These are phyloP conservation scores for Plantago ovata DNA, from an alignment of 257 asterid genomes.

Conservation along the genomic window DNA sequence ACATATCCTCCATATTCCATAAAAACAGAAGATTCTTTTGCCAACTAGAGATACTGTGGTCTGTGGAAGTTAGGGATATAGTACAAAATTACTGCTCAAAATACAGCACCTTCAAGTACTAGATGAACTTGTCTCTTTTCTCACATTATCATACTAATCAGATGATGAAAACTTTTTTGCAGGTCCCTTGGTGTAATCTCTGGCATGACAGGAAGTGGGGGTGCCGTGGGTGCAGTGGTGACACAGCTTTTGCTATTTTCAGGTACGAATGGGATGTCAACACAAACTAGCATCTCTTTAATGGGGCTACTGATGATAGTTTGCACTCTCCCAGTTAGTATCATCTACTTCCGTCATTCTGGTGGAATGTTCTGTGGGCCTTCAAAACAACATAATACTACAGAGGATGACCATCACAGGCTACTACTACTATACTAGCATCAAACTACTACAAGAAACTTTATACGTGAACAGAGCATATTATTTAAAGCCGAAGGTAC, in stretches of 20 bases:
- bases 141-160: too few species aligned
- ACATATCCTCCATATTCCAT: background rate
- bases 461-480: too few species aligned
- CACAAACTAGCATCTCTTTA: slow-evolving; percentile 40
- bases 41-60: background rate
- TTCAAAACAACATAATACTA: background rate
- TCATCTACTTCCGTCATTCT: slow-evolving; percentile 43
- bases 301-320: slow-evolving; percentile 55
- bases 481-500: too few species aligned
- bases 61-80: background rate
- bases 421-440: too few species aligned
- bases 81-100: background rate
- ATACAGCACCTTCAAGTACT: background rate
- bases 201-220: slow-evolving; percentile 63
- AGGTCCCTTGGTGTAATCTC: slow-evolving; percentile 55
- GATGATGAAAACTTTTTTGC: slow-evolving; percentile 2
- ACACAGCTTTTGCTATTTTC: slow-evolving; percentile 50
- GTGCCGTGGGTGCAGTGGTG: slow-evolving; percentile 51
- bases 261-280: slow-evolving; percentile 35
- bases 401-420: slow-evolving; percentile 5
- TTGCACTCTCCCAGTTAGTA: slow-evolving; percentile 32
- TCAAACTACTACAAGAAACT: background rate
- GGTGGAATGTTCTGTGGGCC: slow-evolving; percentile 59
- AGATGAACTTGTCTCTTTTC: background rate
- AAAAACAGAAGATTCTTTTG: background rate